These are phyloP conservation scores for Aspergillus sclerotiicarbonarius DNA, from an alignment of 495 filamentous ascomycete species.

Conservation along the genomic window DNA sequence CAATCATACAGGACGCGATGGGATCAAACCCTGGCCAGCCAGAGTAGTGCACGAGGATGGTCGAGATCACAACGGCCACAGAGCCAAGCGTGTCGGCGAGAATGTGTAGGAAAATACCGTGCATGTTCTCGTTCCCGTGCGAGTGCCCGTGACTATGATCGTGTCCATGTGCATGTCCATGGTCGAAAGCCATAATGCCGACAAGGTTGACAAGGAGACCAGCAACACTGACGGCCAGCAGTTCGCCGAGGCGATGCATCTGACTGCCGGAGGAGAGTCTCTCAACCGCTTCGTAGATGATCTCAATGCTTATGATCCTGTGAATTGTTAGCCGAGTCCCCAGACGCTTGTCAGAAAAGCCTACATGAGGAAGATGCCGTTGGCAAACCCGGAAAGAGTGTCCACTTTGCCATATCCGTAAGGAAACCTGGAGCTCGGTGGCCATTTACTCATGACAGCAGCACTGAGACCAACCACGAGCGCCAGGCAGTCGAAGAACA, in stretches of 20 bases:
- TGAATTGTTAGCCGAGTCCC: constrained; percentile 25
- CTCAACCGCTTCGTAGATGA: constrained; percentile 92
- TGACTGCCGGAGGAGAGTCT: constrained; percentile 75
- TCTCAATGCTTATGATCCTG: constrained; percentile 92
- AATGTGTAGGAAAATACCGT: constrained; percentile 97
- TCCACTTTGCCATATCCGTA: constrained; percentile 98
- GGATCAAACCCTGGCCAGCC: constrained; percentile 96
- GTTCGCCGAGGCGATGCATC: constrained; percentile 79
- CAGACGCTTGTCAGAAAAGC: constrained; percentile 17
- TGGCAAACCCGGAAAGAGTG: constrained; percentile 92
- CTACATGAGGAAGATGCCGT: constrained; percentile 93
- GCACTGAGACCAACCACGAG: constrained; percentile 88
- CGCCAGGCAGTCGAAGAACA: constrained; percentile 98
- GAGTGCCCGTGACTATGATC: constrained; percentile 64
- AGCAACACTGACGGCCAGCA: constrained; percentile 80
- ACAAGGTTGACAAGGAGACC: constrained; percentile 89
- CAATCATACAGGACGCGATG: constrained; percentile 89
- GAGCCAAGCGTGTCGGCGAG: constrained; percentile 93
- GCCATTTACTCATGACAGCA: constrained; percentile 98
- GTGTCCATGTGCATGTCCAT: constrained; percentile 59
- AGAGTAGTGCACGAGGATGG: constrained; percentile 77
- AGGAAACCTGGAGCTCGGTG: constrained; percentile 79
- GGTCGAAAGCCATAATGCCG: constrained; percentile 83
- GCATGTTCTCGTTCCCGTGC: constrained; percentile 97
- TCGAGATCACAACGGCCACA: constrained; percentile 91